Conservation (phyloP, 768 basidiomycete species). For the Boletus eberwhitei region DNA sequence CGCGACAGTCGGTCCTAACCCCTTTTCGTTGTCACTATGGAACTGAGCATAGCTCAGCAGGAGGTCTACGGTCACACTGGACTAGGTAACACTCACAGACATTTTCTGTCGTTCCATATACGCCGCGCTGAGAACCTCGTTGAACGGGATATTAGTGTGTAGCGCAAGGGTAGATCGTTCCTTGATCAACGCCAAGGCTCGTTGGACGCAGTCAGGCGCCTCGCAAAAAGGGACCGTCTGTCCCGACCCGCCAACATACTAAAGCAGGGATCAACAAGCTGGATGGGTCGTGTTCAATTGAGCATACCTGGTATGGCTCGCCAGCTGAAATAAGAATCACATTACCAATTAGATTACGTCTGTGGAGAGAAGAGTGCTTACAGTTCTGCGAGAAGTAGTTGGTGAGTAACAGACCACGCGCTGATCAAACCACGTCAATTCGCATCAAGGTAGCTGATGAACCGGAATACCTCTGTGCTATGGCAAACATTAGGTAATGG, state of each 20-base stretch:
- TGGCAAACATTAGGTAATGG: constrained; percentile 7
- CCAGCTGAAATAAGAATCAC: constrained; percentile 49
- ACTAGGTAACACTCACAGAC: constrained; percentile 49
- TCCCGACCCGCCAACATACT: constrained; percentile 78
- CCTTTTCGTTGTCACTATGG: constrained; percentile 75
- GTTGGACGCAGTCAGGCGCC: constrained; percentile 56
- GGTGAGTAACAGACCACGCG: constrained; percentile 65
- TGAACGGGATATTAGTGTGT: constrained; percentile 44
- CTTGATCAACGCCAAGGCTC: constrained; percentile 59
- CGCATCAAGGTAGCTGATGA: neutral
- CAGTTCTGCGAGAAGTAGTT: constrained; percentile 87
- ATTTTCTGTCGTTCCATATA: constrained; percentile 87
- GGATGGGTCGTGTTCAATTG: neutral
- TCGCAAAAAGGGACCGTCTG: constrained; percentile 64
- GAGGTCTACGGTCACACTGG: neutral
- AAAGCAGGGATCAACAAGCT: constrained; percentile 6
- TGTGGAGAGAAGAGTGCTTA: constrained; percentile 33
- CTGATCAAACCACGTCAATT: constrained; percentile 35
- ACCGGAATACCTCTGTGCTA: constrained; percentile 63
- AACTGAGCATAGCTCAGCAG: constrained; percentile 44
- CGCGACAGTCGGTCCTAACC: constrained; percentile 69
- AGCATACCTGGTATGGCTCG: constrained; percentile 68
- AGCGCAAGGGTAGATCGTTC: constrained; percentile 50
- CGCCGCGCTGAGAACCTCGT: constrained; percentile 77
- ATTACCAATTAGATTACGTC: neutral